Evolutionary conservation across 2,329 filamentous ascomycete species (phyloP).

Genomic region (Aspergillus sojae): DNA sequence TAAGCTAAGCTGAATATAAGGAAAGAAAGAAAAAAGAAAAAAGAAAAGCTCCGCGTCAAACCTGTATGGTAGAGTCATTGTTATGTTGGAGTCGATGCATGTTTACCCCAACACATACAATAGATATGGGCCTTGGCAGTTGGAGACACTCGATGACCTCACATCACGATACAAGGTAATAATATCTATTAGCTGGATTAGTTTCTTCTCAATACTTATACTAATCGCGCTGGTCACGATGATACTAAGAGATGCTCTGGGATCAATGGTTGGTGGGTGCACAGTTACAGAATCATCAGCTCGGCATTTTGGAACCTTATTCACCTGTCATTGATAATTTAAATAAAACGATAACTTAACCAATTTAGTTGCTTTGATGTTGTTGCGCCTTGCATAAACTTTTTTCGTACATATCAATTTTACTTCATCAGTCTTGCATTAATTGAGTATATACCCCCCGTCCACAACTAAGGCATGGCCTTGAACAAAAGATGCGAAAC

Average conservation of each 20-base stretch:
- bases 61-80: neutral
- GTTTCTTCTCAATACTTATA: neutral
- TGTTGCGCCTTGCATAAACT: neutral
- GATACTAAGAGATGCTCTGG: neutral
- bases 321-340: neutral
- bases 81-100: conserved; percentile 2
- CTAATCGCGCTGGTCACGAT: neutral
- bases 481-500: conserved; percentile 54
- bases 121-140: conserved; percentile 10
- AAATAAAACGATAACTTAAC: conserved; percentile 31
- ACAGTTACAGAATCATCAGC: neutral
- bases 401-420: neutral
- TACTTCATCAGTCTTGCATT: neutral
- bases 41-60: neutral
- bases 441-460: conserved; percentile 54
- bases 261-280: neutral
- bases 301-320: neutral
- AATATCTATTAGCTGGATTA: neutral
- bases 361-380: conserved; percentile 27
- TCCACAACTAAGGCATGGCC: conserved; percentile 57
- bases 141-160: conserved; percentile 4
- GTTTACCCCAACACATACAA: conserved; percentile 2
- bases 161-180: neutral
- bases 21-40: neutral
- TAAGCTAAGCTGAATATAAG: neutral